phyloP scores from a whole-genome alignment of 805 yeast species.

The Sugiyamaella americana region DNA sequence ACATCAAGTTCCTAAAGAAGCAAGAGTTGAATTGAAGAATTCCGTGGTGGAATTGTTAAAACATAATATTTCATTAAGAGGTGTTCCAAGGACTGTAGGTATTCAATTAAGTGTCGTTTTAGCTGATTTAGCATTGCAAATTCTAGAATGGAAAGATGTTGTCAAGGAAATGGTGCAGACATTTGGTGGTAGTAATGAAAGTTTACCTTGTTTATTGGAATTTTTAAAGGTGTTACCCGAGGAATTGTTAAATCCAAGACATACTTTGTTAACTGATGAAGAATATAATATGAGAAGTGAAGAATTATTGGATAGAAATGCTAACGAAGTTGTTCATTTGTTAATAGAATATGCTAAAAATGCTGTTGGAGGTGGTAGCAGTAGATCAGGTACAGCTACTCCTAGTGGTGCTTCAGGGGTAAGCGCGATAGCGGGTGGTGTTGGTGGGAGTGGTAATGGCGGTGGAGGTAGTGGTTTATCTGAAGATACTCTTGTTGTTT shows the following conservation, averaged over 20 bases:
- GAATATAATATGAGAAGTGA: slow-evolving; percentile 64
- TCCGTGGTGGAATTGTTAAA: slow-evolving; percentile 55
- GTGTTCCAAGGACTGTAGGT: slow-evolving; percentile 50
- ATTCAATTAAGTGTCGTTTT: slow-evolving; percentile 79
- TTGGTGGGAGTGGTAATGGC: background rate
- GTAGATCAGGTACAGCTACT: background rate
- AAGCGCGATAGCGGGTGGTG: too few relatives aligned
- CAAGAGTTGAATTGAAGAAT: slow-evolving; percentile 57
- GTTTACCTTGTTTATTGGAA: slow-evolving; percentile 53
- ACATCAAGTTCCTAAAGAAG: slow-evolving; percentile 59
- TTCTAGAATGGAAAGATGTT: slow-evolving; percentile 64
- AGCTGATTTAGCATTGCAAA: slow-evolving; percentile 77
- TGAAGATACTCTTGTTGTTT: slow-evolving; percentile 37
- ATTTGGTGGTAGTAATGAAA: slow-evolving; percentile 37
- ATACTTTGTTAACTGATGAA: slow-evolving; percentile 72
- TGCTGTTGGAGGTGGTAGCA: background rate
- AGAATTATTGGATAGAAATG: slow-evolving; percentile 58
- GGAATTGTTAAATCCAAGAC: slow-evolving; percentile 72
- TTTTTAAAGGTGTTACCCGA: slow-evolving; percentile 87
- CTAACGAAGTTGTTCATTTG: slow-evolving; percentile 59
- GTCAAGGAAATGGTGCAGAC: slow-evolving; percentile 56
- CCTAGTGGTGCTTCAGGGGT: background rate
- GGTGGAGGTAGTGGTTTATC: slow-evolving; percentile 20
- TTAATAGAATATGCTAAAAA: slow-evolving; percentile 44
- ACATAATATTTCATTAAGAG: slow-evolving; percentile 36